Evolutionary conservation across 1,284 basidiomycete genomes (phyloP), one percentile per base, ranked within the genome.

Genomic region (Mycena citricolor): DNA sequence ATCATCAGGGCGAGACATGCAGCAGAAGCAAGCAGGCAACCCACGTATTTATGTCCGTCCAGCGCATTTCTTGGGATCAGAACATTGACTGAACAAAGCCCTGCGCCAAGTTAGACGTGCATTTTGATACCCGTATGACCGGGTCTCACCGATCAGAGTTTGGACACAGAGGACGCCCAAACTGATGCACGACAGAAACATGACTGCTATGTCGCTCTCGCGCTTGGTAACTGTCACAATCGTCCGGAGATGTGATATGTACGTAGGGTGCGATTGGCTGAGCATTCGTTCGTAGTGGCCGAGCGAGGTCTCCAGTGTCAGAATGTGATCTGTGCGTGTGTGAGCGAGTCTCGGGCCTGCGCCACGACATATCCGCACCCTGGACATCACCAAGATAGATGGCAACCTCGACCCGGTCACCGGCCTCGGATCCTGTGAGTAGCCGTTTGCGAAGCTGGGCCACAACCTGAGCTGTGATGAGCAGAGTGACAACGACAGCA

Each of bases 351-450:
- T 11, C 23, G 32, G 11, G 29, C 2, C 21, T 35, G 24, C 12
- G 34, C 8, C 13, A 14, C 25, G 24, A 11, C 16, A 40, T n/a
- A 12, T 28, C 58, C 70, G 44, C 51, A 90, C 90, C 93, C 73
- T 94, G 89, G 4, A 98, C 79, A 63, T 98, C 94, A 33, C 90
- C 91, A 68, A 97, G 81, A 62, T 97, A 94, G 13, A 94, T 89
- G 5, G 79, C 84, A 26, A 92, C 76, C 53, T 89, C 86, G n/a
- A 73, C 57, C 39, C 77, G 73, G 26, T 81, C 20, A n/a, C 30
- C 13, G 21, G 40, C 8, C 19, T 22, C 26, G 20, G 63, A 63
- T 12, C 62, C 62, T 28, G 61, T 70, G 34, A 76, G 52, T 5
- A 85, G 71, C 8, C 94, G 73, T 63, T 95, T 95, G 46, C 83